Base-by-base conservation (phyloP, 73 alveolate genomes). In the Tetrahymena malaccensis region DNA sequence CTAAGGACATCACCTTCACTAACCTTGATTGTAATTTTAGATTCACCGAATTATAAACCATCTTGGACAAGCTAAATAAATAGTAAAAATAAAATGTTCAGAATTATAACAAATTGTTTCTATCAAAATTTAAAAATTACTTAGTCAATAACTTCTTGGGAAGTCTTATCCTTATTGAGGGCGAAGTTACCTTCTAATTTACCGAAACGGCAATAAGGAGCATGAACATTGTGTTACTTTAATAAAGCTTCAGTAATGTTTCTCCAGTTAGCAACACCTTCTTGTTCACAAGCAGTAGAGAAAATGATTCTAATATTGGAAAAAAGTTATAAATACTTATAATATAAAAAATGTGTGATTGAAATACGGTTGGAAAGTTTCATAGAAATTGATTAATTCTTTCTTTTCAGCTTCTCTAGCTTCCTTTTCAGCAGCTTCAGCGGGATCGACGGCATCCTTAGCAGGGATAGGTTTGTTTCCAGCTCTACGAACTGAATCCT, bases 1-100 rank as follows among this genome's bases (percentile, higher is more conserved):
- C 97, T 96, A 93, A 99, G 94, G 50, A 98, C 99, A 57, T 99
- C 99, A 34, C 99, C 99, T 85, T 96, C 97, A 43, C 99, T 96
- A 85, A 96, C 96, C 31, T 85, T 95, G 43, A 99, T 97, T 17
- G 94, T 94, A 93, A 96, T 98, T 94, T 96, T 94, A 85, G 95
- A 93, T 40, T 96, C 99, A 84, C 97, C 97, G 25, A 98, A 93
- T 84, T 98, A 98, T 70, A 98, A 57, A 83, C 97, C 98, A 85
- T 97, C 97, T 31, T 85, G 93, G 40, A 96, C 93, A 33, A 98
- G 97, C 94, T 96, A 95, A 11, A 97, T 40, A 97, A 43, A 97
- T 96, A 34, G 93, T 94, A 94, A 93, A 7, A 98, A 95, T 25
- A 98, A 94, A 56, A 98, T 94, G 55, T 97, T 99, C 40, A 98